Evolutionary conservation across 2,329 filamentous ascomycete genomes (phyloP).

Genomic region (Cladobotryum mycophilum): DNA sequence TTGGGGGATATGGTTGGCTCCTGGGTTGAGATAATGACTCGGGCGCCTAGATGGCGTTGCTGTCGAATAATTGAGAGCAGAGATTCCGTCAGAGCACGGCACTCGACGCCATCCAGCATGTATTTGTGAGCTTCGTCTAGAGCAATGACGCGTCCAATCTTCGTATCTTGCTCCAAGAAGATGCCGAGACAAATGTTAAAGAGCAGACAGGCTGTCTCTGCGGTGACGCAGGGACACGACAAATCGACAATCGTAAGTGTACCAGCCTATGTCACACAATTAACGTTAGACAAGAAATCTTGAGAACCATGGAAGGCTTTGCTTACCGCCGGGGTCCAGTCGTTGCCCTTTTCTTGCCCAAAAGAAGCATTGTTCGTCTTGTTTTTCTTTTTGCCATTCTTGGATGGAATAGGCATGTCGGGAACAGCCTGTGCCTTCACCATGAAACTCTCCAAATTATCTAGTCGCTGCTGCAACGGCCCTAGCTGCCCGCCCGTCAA

Average conservation of each 20-base stretch:
- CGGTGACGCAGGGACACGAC: constrained; percentile 63
- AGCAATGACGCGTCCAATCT: constrained; percentile 54
- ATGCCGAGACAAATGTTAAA: constrained; percentile 66
- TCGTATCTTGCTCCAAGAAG: constrained; percentile 49
- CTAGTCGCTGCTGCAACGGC: constrained; percentile 39
- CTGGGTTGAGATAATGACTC: constrained; percentile 68
- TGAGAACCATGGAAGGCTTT: neutral
- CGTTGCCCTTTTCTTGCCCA: constrained; percentile 1
- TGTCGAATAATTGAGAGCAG: constrained; percentile 59
- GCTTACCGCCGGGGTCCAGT: constrained; percentile 17
- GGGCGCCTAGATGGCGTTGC: constrained; percentile 61
- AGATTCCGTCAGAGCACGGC: constrained; percentile 51
- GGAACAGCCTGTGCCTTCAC: constrained; percentile 14
- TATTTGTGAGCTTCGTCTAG: constrained; percentile 78
- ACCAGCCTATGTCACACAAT: constrained; percentile 16
- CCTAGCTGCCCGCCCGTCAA: constrained; percentile 44
- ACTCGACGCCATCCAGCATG: constrained; percentile 51
- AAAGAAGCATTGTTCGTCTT: no score
- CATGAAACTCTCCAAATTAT: constrained; percentile 45
- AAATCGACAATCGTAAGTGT: constrained; percentile 53
- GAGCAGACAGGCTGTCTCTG: constrained; percentile 60
- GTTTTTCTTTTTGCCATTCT: neutral
- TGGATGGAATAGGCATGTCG: neutral
- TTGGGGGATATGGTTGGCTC: constrained; percentile 65
- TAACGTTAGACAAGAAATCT: neutral